Conservation (phyloP, 176 grass and related monocot species). For the Oryza coarctata region DNA sequence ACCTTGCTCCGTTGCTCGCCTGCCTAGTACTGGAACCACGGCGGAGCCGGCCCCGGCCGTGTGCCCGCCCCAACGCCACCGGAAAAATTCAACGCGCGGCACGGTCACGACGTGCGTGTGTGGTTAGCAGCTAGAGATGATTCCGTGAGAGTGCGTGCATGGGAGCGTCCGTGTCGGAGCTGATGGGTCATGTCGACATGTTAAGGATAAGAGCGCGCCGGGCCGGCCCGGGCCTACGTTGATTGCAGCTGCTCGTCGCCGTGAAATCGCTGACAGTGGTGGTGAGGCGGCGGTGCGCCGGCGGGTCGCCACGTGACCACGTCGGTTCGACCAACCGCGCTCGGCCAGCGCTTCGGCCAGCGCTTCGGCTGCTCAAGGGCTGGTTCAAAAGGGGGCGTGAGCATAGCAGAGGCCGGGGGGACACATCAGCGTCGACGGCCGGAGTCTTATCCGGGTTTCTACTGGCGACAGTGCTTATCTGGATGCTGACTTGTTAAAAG, state of each 20-base stretch:
- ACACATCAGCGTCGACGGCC: not conserved
- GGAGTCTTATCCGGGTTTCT: not conserved
- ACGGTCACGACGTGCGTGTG: not conserved
- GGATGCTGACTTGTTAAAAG: slow-evolving; percentile 6
- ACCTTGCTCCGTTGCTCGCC: not conserved
- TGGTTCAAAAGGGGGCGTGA: not conserved
- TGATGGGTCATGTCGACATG: not conserved
- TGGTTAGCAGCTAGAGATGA: not conserved
- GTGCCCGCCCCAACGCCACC: not conserved
- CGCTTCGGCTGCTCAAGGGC: slow-evolving; percentile 4
- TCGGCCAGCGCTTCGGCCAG: not conserved
- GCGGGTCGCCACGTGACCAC: slow-evolving; percentile 32
- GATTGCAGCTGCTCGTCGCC: not conserved
- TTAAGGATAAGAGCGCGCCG: slow-evolving; percentile 19
- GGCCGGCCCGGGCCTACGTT: too few relatives aligned
- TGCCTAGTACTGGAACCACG: too few relatives aligned
- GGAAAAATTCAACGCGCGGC: not conserved
- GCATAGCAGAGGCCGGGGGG: not conserved
- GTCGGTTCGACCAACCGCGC: not conserved
- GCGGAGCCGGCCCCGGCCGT: not conserved
- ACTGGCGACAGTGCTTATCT: slow-evolving; percentile 3
- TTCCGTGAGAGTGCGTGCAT: not conserved
- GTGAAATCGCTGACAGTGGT: not conserved
- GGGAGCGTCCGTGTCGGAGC: not conserved
- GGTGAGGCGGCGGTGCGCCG: not conserved